Evolutionary conservation across 495 filamentous ascomycete species (phyloP), one percentile per base, ranked within the genome.

Genomic region (Hyphodiscus hymeniophilus): DNA sequence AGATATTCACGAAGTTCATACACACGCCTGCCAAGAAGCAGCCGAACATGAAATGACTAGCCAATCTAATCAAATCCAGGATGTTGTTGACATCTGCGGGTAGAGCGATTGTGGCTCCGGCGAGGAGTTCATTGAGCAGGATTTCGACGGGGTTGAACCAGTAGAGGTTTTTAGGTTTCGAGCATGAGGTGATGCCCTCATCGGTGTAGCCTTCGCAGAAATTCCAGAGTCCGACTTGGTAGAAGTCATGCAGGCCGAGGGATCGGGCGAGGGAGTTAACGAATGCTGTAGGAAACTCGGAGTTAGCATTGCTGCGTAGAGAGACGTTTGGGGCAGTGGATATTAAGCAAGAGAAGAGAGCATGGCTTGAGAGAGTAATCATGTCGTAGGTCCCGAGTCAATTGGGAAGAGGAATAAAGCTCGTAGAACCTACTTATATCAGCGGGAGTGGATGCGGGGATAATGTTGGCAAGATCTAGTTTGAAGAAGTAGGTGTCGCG

Each of bases 131-230:
- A 50, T 68, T 75, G 40, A 85, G 62, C 16, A 96, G 64, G 48
- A 95, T 87, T 39, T 81, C 66, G 28, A 95, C 82, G 0, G 89
- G 90, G 65, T 95, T 84, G 67, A 96, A 96, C 77, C 85, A 90
- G 61, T 92, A 96, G 18, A 91, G 66, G 15, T 68, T 66, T 53
- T 76, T 38, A 7, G 88, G 80, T 15, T 71, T 66, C 26, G 80
- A 84, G 66, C 90, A 96, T 50, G 61, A 61, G 7, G 86, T 91
- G 42, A 92, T 81, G 4, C 86, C 85, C 49, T 76, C 65, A 36
- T 71, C 70, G 35, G 80, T 64, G 64, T 88, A 90, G 15, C 90
- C 90, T 66, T 91, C 85, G 57, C 90, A 96, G 61, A 82, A 94
- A 30, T 77, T 80, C 89, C 89, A 96, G 11, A 95, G 63, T 4